A percentile compares a stretch with the other conserved stretches of the same genome.
Conservation (phyloP, 306 rosid genomes). For the Clitoria ternatea region DNA sequence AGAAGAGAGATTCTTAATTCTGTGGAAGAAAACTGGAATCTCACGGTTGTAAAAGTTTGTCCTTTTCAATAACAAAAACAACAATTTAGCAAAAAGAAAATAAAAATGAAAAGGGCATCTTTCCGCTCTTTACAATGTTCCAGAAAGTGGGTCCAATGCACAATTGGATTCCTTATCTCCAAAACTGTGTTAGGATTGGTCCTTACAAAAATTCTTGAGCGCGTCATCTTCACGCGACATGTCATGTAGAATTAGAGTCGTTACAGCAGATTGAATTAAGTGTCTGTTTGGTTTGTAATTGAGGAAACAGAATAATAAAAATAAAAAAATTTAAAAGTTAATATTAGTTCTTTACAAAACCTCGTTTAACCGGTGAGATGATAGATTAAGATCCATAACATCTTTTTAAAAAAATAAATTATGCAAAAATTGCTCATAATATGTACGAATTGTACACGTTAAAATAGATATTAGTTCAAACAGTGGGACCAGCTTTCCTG, state of each 20-base stretch:
- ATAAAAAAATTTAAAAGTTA: no score
- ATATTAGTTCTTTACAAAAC: no score
- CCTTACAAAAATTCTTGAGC: neutral
- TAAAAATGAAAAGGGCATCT: constrained; percentile 46
- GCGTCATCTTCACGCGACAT: constrained; percentile 21
- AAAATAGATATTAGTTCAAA: neutral
- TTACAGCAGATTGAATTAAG: no score
- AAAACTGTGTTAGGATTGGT: constrained; percentile 21
- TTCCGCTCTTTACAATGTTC: constrained; percentile 30
- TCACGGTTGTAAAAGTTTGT: constrained; percentile 59
- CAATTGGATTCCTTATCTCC: constrained; percentile 65
- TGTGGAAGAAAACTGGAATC: constrained; percentile 53
- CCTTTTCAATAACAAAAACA: constrained; percentile 26
- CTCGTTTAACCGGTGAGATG: no score
- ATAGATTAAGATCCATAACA: constrained; percentile 18
- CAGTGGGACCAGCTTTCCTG: neutral
- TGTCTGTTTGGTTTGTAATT: no score
- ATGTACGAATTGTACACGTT: constrained; percentile 28
- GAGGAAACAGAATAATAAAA: no score
- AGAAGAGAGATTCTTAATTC: constrained; percentile 58
- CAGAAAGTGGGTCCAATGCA: constrained; percentile 40
- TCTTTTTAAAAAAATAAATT: neutral
- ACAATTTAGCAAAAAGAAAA: neutral
- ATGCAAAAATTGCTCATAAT: neutral
- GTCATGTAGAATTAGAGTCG: neutral